Conservation (phyloP, 352 stramenopile species). For the Pythium aquatile region DNA sequence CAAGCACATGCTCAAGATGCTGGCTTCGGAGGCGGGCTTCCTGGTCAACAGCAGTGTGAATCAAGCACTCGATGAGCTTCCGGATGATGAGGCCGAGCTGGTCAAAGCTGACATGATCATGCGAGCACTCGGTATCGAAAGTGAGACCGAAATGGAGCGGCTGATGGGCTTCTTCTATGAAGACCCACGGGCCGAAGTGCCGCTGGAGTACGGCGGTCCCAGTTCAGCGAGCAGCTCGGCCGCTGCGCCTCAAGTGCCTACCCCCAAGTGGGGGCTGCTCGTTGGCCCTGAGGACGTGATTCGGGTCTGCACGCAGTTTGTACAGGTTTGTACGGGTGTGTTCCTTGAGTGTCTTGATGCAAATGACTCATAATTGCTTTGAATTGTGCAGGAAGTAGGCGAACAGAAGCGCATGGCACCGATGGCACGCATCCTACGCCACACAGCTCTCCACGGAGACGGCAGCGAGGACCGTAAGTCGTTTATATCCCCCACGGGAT, state of each 20-base stretch:
- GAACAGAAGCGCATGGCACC: conserved; percentile 65
- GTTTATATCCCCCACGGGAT: conserved; percentile 16
- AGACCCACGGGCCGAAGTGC: conserved; percentile 56
- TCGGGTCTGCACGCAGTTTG: conserved; percentile 82
- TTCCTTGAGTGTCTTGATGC: conserved; percentile 9
- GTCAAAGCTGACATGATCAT: conserved; percentile 89
- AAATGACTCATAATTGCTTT: conserved; percentile 3
- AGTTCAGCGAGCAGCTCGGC: conserved; percentile 6
- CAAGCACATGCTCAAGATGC: conserved; percentile 87
- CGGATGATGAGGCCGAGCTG: conserved; percentile 76
- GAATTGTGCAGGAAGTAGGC: conserved; percentile 48
- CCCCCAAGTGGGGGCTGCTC: conserved; percentile 59
- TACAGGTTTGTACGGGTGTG: conserved; percentile 53
- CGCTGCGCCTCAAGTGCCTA: conserved; percentile 21
- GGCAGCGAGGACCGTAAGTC: conserved; percentile 23
- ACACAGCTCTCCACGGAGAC: conserved; percentile 18
- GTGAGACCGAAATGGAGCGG: conserved; percentile 82
- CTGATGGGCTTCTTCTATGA: conserved; percentile 82
- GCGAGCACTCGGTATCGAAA: conserved; percentile 79
- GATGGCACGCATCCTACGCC: conserved; percentile 45
- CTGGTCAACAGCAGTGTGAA: conserved; percentile 81
- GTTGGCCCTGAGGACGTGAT: conserved; percentile 87
- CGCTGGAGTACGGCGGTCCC: conserved; percentile 29
- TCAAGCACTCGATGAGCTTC: conserved; percentile 70
- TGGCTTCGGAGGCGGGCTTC: conserved; percentile 86